Percentiles rank a stretch among this genome's conserved stretches.
phyloP scores from a whole-genome alignment of 495 filamentous ascomycete species.

The Tuber aestivum region DNA sequence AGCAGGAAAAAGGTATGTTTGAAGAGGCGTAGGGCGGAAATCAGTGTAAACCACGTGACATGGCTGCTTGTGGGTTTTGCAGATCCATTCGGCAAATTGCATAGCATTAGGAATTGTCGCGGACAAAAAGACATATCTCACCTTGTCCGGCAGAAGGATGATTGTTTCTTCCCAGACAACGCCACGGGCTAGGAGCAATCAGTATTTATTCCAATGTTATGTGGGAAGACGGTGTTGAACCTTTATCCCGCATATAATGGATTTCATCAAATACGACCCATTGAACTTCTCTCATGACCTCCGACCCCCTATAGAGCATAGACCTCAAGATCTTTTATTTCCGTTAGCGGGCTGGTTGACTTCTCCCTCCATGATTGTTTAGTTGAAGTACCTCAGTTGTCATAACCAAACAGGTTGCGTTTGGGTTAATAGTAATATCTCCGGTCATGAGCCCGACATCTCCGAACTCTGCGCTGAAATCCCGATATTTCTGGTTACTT shows the following conservation, averaged over 20 bases:
- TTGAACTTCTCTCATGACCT: constrained; percentile 97
- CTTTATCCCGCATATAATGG: constrained; percentile 92
- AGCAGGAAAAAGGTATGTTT: constrained; percentile 95
- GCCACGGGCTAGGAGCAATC: constrained; percentile 57
- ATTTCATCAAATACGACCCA: constrained; percentile 99
- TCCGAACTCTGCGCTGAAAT: constrained; percentile 90
- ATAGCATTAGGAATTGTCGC: constrained; percentile 99
- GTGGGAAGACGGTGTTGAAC: constrained; percentile 38
- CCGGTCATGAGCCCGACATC: constrained; percentile 98
- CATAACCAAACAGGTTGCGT: constrained; percentile 96
- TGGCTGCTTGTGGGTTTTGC: constrained; percentile 91
- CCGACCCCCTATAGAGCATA: constrained; percentile 95
- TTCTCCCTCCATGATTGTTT: not conserved
- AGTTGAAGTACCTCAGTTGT: constrained; percentile 65
- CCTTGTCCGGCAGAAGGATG: constrained; percentile 93
- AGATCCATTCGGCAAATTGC: constrained; percentile 98
- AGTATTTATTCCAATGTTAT: constrained; percentile 20
- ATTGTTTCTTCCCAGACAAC: constrained; percentile 99
- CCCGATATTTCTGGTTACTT: constrained; percentile 97
- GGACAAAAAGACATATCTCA: constrained; percentile 94
- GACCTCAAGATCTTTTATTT: constrained; percentile 74
- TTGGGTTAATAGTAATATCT: constrained; percentile 98
- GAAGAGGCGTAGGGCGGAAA: constrained; percentile 89
- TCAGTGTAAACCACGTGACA: constrained; percentile 99
- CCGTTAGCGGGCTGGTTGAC: not conserved